Base-by-base conservation (phyloP, 2,329 filamentous ascomycete species). In the Apiospora sp. region DNA sequence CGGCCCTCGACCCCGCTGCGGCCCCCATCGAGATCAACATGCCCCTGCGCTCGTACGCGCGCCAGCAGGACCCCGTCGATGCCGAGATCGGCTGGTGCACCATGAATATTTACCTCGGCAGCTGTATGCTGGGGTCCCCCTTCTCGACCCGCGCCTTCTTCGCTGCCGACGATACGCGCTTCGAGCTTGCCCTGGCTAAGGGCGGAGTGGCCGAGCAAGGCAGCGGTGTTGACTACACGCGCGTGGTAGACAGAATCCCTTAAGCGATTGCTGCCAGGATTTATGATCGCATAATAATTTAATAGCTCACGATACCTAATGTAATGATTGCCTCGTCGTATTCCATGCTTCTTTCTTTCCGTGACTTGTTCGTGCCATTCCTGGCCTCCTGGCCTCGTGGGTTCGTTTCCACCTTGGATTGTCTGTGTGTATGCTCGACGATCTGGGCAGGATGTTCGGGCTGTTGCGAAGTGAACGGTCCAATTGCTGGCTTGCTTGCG, bases 81-180 rank as follows among this genome's bases (percentile, higher is more conserved):
- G 43, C 72, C n/a, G 48, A 73, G 27, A 72, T 71, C 8, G 76
- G 76, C 30, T 73, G 78, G 43, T 80, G 80, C 73, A 61, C 74
- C 70, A 73, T 83, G 24, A 78, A 77, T 64, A 61, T 82, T n/a
- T 75, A 78, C 41, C 64, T 73, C 24, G 74, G 75, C 5, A 75
- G 74, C 1, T 83, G 81, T 71, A 74, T 75, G 1, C 77, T 83
- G 10, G 80, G 77, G 19, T 78, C 80, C 10, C 78, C 82, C 0
- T 83, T 83, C 73, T 75, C 76, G 27, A 78, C 77, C 0, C 78
- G 75, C 1, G 77, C 77, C 5, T 81, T 81, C 75, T 77, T 81
- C 30, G 80, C 80, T 10, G 77, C 80, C 54, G 78, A 82, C 70
- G 82, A 83, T 68, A 77, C 76, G 69, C 72, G 75, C 16, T 74